phyloP scores from a whole-genome alignment of 2,329 filamentous ascomycete genomes.

The Mycosphaerelloides madeirae region DNA sequence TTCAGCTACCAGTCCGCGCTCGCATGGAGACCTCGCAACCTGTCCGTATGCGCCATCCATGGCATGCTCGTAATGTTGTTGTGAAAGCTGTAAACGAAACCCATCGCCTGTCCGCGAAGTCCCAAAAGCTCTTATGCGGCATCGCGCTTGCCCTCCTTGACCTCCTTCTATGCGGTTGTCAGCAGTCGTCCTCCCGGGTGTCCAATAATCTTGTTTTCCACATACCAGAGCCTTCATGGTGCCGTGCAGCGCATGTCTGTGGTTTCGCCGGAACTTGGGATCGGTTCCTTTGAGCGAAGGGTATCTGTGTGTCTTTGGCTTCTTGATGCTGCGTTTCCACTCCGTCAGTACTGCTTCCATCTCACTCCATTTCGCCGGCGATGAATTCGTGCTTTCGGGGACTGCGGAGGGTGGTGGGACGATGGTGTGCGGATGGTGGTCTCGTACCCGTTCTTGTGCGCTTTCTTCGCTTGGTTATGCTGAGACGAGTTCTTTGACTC shows the following conservation, averaged over 20 bases:
- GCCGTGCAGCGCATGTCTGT: constrained; percentile 98
- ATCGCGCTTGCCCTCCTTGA: constrained; percentile 92
- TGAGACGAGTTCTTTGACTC: constrained; percentile 99
- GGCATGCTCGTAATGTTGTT: constrained; percentile 9
- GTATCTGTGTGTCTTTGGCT: constrained; percentile 98
- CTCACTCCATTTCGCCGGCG: constrained; percentile 1
- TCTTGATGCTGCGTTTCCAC: constrained; percentile 77
- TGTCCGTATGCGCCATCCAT: constrained; percentile 9
- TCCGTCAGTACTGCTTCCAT: constrained; percentile 2
- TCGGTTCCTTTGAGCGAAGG: constrained; percentile 97
- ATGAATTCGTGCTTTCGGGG: constrained; percentile 1
- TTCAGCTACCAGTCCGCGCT: constrained; percentile 21
- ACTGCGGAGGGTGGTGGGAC: not conserved
- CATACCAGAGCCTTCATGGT: constrained; percentile 96
- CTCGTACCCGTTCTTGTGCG: constrained; percentile 96
- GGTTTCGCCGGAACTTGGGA: constrained; percentile 99
- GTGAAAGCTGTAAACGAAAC: constrained; percentile 9
- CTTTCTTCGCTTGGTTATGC: constrained; percentile 98
- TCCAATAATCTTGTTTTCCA: not conserved
- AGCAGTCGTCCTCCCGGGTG: constrained; percentile 11
- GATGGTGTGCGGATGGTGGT: constrained; percentile 5
- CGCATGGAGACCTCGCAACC: not conserved
- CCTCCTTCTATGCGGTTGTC: constrained; percentile 70
- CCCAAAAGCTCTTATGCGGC: constrained; percentile 57
- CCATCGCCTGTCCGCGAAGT: constrained; percentile 1